Base-by-base conservation (phyloP, 2,329 filamentous ascomycete genomes). In the Aspergillus tanneri region DNA sequence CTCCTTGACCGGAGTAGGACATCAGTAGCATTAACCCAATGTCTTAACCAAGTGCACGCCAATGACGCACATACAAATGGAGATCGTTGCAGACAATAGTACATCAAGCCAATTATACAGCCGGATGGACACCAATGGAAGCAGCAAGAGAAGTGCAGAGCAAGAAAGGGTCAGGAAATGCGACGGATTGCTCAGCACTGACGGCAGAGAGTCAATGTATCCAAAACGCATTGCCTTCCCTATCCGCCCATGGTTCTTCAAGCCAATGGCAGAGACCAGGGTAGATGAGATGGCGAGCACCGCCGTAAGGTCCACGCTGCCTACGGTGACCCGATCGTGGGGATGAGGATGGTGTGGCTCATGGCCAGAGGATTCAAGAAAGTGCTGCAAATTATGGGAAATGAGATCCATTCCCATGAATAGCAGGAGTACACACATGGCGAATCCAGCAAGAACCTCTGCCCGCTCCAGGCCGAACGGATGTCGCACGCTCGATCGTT, bases 401-500 rank as follows among this genome's bases (percentile, higher is more conserved):
- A 99, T 86, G 40, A 99, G 82, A 62, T 99, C 93, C 62, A 97
- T 86, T 16, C 92, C 92, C 77, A 96, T 96, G 71, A 99, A 99
- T n/a, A 96, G 82, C 10, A 99, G 81, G 53, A 96, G 90, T 30
- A 99, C 87, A 43, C 90, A 95, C 84, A 97, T 90, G 52, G 91
- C 93, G 56, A 99, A 96, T 14, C 93, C 93, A 27, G 91, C 90
- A 12, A 99, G 81, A 4, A 99, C 92, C 70, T 99, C 93, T 49
- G 88, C 88, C 45, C 93, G 83, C 72, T 96, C 90, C 19, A 99
- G 81, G 3, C 82, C 91, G 65, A 99, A 99, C 0, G 93, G 93
- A 70, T 99, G 90, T 19, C 91, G 85, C 59, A 99, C 87, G 57
- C 86, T 95, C 59, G 88, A 92, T 38, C 92, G 83, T 56, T 90